Percentiles rank a stretch among this genome's conserved stretches.
phyloP scores from a whole-genome alignment of 2,329 filamentous ascomycete genomes.

The Xylariaceae sp. region DNA sequence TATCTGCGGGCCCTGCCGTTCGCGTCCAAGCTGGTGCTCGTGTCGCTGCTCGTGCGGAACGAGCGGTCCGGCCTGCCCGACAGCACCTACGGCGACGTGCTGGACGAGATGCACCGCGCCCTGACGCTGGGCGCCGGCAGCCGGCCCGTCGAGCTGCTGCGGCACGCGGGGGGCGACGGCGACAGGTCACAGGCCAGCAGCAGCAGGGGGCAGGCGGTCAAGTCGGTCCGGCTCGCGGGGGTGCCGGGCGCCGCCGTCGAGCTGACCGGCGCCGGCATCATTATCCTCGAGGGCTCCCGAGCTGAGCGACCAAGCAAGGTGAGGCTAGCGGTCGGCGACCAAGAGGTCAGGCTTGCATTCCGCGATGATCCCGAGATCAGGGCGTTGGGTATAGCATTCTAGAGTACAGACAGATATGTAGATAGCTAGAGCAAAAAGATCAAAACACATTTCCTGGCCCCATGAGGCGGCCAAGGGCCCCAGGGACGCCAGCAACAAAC shows the following conservation, averaged over 20 bases:
- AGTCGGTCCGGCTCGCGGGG: slow-evolving; percentile 17
- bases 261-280: slow-evolving; percentile 77
- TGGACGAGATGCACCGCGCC: slow-evolving; percentile 75
- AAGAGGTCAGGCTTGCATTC: slow-evolving; percentile 83
- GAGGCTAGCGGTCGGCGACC: slow-evolving; percentile 76
- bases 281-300: slow-evolving; percentile 72
- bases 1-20: slow-evolving; percentile 78
- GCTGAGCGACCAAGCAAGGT: slow-evolving; percentile 85
- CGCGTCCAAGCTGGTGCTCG: slow-evolving; percentile 75
- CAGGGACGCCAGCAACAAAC: background rate
- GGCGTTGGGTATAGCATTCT: slow-evolving; percentile 57
- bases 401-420: too few relatives aligned
- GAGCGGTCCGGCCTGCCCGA: slow-evolving; percentile 80
- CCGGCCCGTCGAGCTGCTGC: slow-evolving; percentile 54
- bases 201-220: slow-evolving; percentile 15
- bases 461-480: too few relatives aligned
- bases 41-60: slow-evolving; percentile 70
- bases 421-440: too few relatives aligned
- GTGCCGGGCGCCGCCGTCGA: slow-evolving; percentile 70
- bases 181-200: slow-evolving; percentile 20
- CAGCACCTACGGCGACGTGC: slow-evolving; percentile 78
- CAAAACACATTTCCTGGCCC: too few relatives aligned
- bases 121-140: slow-evolving; percentile 52
- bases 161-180: slow-evolving; percentile 7
- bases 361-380: slow-evolving; percentile 82